A percentile compares a stretch with the other conserved stretches of the same genome.
These are phyloP conservation scores for Aspergillus avenaceus DNA, from an alignment of 495 filamentous ascomycete species.

Conservation along the genomic window DNA sequence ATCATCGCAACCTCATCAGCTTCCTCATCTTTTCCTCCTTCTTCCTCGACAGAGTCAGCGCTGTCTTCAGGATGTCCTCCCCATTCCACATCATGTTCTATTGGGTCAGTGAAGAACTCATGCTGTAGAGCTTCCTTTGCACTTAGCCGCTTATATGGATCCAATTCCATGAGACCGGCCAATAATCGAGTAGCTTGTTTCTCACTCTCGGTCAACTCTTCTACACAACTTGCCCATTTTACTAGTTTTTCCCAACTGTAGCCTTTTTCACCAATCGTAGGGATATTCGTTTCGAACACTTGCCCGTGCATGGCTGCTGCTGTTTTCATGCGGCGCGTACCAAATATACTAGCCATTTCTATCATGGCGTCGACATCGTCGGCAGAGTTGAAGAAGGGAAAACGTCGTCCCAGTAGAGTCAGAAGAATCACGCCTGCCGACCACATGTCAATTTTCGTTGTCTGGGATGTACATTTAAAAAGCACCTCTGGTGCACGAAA, in stretches of 20 bases:
- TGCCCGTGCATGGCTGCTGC: constrained; percentile 81
- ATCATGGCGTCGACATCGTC: constrained; percentile 97
- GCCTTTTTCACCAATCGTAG: constrained; percentile 79
- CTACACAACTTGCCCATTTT: constrained; percentile 72
- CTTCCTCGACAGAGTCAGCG: constrained; percentile 35
- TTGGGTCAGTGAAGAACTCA: constrained; percentile 57
- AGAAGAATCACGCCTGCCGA: constrained; percentile 90
- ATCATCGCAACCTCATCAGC: constrained; percentile 46
- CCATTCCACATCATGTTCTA: constrained; percentile 45
- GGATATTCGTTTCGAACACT: constrained; percentile 85
- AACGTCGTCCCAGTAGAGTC: constrained; percentile 82
- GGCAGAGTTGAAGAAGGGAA: constrained; percentile 96
- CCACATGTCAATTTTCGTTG: constrained; percentile 96
- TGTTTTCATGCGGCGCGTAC: constrained; percentile 72
- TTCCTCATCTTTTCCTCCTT: constrained; percentile 32
- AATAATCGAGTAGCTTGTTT: constrained; percentile 55
- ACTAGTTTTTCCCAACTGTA: constrained; percentile 89
- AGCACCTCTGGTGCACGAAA: constrained; percentile 96
- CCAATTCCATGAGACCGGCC: constrained; percentile 56
- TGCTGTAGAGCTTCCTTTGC: constrained; percentile 58
- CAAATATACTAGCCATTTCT: constrained; percentile 94
- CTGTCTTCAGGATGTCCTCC: constrained; percentile 41
- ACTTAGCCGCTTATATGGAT: constrained; percentile 53
- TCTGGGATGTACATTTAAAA: constrained; percentile 95
- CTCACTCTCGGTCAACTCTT: constrained; percentile 45